Conservation (phyloP, 1,284 basidiomycete genomes). For the Trichosporon coremiiforme region DNA sequence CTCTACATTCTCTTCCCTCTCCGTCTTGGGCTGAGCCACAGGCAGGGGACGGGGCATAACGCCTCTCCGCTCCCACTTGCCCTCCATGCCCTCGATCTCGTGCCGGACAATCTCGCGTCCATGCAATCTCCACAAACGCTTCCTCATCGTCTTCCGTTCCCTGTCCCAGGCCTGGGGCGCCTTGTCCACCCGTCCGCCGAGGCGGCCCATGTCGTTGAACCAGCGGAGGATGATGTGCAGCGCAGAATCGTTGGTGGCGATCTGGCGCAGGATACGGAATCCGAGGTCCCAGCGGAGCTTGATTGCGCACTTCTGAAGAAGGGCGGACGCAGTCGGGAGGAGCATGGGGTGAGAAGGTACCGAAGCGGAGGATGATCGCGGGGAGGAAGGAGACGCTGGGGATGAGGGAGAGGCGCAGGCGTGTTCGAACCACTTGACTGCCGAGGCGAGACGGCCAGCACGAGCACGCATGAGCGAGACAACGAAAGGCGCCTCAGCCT, state of each 20-base stretch:
- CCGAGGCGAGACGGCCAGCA: constrained; percentile 11
- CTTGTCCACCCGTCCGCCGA: background rate
- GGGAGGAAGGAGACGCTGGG: background rate
- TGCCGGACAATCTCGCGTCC: constrained; percentile 1
- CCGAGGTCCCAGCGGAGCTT: constrained; percentile 17
- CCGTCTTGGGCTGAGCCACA: background rate
- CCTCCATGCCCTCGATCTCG: background rate
- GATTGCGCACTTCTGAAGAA: constrained; percentile 16
- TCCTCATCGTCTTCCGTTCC: background rate
- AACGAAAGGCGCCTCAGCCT: constrained; percentile 13
- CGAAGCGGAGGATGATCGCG: background rate
- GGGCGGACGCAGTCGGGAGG: constrained; percentile 14
- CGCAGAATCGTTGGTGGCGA: background rate
- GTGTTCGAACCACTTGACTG: constrained; percentile 20
- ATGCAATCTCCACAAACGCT: background rate
- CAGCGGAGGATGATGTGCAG: constrained; percentile 1
- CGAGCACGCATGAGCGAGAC: constrained; percentile 18
- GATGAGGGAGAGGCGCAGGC: background rate
- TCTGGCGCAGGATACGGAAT: background rate
- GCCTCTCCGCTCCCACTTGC: background rate
- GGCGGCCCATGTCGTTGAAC: constrained; percentile 3
- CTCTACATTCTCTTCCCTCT: background rate
- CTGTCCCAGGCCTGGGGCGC: background rate
- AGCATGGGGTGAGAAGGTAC: background rate
- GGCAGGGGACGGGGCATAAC: background rate